Evolutionary conservation across 345 rosid genomes (phyloP), one percentile per base, ranked within the genome.

Genomic region (Melastoma malabathricum): DNA sequence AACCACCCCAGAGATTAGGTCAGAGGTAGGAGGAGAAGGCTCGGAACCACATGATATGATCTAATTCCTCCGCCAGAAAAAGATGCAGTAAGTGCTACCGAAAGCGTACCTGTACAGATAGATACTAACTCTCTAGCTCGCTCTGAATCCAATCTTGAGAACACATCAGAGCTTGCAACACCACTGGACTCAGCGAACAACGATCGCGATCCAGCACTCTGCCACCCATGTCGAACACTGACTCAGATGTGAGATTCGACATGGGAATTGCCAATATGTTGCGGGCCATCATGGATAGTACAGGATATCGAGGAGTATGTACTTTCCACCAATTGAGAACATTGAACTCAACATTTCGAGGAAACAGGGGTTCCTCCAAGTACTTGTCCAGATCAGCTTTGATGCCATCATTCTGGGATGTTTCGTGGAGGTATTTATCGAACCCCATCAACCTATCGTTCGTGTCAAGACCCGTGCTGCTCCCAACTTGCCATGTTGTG

Each of bases 251-350:
- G 55, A 75, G 74, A 58, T 75, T 79, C 13, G 84, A 79, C 68
- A 86, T 65, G 38, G 88, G 84, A 62, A 77, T 70, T 3, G 75
- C 83, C 46, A 83, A 47, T 46, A 83, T 71, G 51, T 83, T 79
- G 17, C 79, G 75, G 10, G 93, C 93, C 89, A 86, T 74, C 83
- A 79, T 72, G 1, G 96, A 81, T n/a, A 86, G 64, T 48, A 81
- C 64, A 3, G 96, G 93, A 59, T 86, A 83, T 66, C 77, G 71
- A 0, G 89, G 82, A 13, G 88, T 74, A 52, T 83, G 86, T 67
- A 83, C 93, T 54, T 78, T 83, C 93, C 93, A 86, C 96, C 96
- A 83, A 53, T 79, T 83, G 15, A 86, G 61, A 44, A 86, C 65
- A 60, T 74, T 67, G 44, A 83, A 81, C 57, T 83, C 86, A 1